Base-by-base conservation (phyloP, 768 basidiomycete genomes). In the Agrocybe chaxingu region DNA sequence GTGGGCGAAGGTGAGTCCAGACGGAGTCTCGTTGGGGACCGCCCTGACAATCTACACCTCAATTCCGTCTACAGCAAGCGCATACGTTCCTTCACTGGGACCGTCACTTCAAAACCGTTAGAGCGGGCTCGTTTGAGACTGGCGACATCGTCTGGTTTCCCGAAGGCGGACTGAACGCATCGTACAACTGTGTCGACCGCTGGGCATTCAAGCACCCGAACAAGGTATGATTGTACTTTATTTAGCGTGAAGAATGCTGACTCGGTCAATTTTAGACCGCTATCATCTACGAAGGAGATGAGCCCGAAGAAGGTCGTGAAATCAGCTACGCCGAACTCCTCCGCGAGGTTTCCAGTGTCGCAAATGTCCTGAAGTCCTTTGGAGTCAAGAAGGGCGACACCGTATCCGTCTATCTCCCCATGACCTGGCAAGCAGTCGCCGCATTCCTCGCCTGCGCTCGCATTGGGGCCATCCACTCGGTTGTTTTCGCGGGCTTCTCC, bases 211-310 rank as follows among this genome's bases (percentile, higher is more conserved):
- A 84, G 64, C 73, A 94, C 62, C 97, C 96, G 0, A 72, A 97
- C 66, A 86, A 83, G 72, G 88, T 84, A 50, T 46, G 31, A 29
- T 47, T 24, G 44, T 39, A 43, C 34, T 24, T 40, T 31, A 39
- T 45, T 36, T 41, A n/a, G 24, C 24, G 24, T 24, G 24, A 24
- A 24, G 24, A 24, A 24, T 24, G 24, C 24, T 24, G 24, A 24
- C 24, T 24, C 24, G 24, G 3, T 24, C 24, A 24, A 24, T 24
- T 24, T 29, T 57, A 93, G 89, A 84, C 86, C 24, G 96, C 96
- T 29, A 97, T 98, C 70, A 94, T 98, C 68, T 99, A 95, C 73
- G 96, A 99, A 68, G 95, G 94, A 1, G 96, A 99, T 62, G 96
- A 99, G 66, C 89, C 94, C 0, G 84, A 79, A 48, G 78, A 91